These are phyloP conservation scores for Mycosarcoma maydis DNA, from an alignment of 1,284 basidiomycete species.

Conservation along the genomic window DNA sequence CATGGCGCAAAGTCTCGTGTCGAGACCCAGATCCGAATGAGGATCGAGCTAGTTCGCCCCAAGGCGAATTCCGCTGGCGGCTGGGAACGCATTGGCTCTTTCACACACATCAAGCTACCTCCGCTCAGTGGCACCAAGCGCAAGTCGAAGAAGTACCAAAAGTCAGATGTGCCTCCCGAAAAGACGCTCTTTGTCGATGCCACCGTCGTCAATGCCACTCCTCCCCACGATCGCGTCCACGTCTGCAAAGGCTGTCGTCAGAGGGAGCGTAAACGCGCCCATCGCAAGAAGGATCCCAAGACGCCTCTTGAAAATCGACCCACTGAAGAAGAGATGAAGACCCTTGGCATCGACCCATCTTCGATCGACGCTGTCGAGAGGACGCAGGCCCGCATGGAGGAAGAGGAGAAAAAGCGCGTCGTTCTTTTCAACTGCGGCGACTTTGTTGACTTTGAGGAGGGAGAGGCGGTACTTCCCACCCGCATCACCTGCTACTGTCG, in stretches of 20 bases:
- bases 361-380: constrained; percentile 51
- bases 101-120: constrained; percentile 65
- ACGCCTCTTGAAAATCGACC: constrained; percentile 41
- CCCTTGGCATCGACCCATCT: constrained; percentile 55
- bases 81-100: constrained; percentile 65
- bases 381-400: constrained; percentile 53
- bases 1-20: constrained; percentile 90
- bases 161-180: constrained; percentile 59
- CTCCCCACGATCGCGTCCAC: constrained; percentile 77
- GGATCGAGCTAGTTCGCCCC: constrained; percentile 62
- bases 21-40: constrained; percentile 75
- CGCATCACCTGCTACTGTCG: constrained; percentile 98
- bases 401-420: constrained; percentile 65
- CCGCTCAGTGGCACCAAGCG: constrained; percentile 65
- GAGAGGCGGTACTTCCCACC: constrained; percentile 87
- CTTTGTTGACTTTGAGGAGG: constrained; percentile 86
- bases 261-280: constrained; percentile 69
- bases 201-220: constrained; percentile 72
- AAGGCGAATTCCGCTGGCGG: constrained; percentile 18
- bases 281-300: constrained; percentile 58
- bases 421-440: constrained; percentile 88
- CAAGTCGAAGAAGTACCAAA: constrained; percentile 78
- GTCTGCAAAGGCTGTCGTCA: constrained; percentile 76
- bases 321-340: constrained; percentile 59
- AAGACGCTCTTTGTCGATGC: constrained; percentile 66